Conservation (phyloP, 768 basidiomycete species). For the Lactarius quietus region DNA sequence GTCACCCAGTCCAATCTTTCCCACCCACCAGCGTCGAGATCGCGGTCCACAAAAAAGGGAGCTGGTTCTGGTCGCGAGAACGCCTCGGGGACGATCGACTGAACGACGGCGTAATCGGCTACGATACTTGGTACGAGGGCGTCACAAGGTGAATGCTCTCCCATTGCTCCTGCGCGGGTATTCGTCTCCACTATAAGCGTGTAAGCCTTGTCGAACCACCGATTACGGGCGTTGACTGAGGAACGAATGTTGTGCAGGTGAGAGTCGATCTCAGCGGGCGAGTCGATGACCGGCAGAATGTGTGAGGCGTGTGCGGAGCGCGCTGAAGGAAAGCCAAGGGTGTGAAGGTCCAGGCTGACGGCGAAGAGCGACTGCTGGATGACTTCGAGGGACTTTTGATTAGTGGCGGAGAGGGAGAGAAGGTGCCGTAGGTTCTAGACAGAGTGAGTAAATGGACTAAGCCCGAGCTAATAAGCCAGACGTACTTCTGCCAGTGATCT, state of each 20-base stretch:
- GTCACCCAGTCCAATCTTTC: conserved; percentile 70
- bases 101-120: conserved; percentile 74
- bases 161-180: conserved; percentile 78
- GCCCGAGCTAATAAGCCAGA: neutral
- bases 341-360: conserved; percentile 75
- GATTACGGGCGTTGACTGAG: conserved; percentile 62
- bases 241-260: conserved; percentile 74
- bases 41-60: conserved; percentile 20
- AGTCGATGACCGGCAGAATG: conserved; percentile 22
- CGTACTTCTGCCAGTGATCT: conserved; percentile 77
- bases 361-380: conserved; percentile 76
- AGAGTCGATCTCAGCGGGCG: conserved; percentile 49
- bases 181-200: conserved; percentile 82
- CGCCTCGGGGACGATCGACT: conserved; percentile 53
- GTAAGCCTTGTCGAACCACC: conserved; percentile 89
- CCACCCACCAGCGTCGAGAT: conserved; percentile 39
- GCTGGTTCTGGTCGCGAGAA: conserved; percentile 34
- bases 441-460: conserved; percentile 1
- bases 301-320: conserved; percentile 5
- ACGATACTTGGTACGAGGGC: conserved; percentile 87
- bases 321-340: conserved; percentile 37
- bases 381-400: conserved; percentile 53
- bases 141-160: conserved; percentile 89
- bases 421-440: conserved; percentile 69
- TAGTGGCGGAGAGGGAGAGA: conserved; percentile 60